Conservation (phyloP, 805 yeast genomes). For the Teunomyces stri region DNA sequence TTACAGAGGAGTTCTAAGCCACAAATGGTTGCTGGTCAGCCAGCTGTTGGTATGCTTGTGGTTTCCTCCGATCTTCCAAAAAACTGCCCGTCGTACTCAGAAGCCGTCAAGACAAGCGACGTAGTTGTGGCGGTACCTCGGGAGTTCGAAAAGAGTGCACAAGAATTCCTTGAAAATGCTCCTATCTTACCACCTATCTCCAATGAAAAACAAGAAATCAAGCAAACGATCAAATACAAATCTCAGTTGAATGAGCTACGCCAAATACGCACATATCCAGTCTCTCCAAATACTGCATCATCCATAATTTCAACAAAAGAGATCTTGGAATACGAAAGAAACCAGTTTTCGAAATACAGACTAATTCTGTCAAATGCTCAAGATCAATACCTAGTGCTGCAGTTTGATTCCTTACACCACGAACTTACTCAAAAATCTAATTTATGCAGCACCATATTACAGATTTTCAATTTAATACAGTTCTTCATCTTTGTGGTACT, state of each 20-base stretch:
- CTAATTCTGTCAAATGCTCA: not conserved
- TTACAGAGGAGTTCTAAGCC: not conserved
- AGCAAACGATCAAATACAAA: conserved; percentile 7
- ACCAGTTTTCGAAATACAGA: conserved; percentile 1
- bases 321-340: not conserved
- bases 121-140: not conserved
- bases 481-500: not conserved
- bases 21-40: not conserved
- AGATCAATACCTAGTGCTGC: not conserved
- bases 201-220: not conserved
- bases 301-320: not conserved
- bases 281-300: not conserved
- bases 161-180: not conserved
- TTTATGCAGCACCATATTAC: not conserved
- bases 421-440: conserved; percentile 1
- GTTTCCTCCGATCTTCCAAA: not conserved
- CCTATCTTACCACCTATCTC: not conserved
- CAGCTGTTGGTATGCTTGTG: not conserved
- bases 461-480: not conserved
- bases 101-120: not conserved
- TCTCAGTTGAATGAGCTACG: conserved; percentile 8
- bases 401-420: not conserved
- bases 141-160: not conserved
- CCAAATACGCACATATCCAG: not conserved
- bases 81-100: conserved; percentile 1